Evolutionary conservation across 495 filamentous ascomycete genomes (phyloP).

Genomic region (Penicillium daleae): DNA sequence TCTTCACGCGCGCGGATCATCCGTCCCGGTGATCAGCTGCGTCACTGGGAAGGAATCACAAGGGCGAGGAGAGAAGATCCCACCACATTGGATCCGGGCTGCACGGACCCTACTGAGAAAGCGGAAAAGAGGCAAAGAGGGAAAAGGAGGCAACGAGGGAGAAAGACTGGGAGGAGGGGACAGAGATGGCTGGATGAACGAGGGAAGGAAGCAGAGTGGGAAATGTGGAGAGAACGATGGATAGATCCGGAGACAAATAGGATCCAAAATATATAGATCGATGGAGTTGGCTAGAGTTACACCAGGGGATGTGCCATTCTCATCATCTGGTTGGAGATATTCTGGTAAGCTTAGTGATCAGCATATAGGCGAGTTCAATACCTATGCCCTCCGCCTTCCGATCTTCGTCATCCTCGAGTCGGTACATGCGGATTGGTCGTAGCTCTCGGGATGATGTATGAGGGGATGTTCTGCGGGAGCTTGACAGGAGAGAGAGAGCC

Average conservation of each 20-base stretch:
- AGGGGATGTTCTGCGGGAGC: not conserved
- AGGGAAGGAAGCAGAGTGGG: not conserved
- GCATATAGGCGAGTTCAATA: no score
- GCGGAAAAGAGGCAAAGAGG: constrained; percentile 4
- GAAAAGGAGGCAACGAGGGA: not conserved
- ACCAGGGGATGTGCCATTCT: no score
- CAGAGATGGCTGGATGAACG: not conserved
- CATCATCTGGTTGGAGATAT: no score
- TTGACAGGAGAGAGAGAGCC: not conserved
- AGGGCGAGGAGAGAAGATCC: constrained; percentile 9
- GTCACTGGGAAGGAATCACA: constrained; percentile 25
- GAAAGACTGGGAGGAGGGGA: not conserved
- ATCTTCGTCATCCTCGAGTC: not conserved
- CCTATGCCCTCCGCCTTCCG: not conserved
- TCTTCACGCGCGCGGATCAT: constrained; percentile 15
- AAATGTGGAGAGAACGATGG: not conserved
- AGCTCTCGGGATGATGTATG: constrained; percentile 6
- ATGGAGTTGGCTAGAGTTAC: no score
- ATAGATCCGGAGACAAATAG: not conserved
- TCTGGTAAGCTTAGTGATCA: no score
- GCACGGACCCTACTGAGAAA: constrained; percentile 21
- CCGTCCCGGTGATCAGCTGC: constrained; percentile 29
- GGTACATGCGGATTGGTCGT: not conserved
- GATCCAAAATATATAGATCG: not conserved
- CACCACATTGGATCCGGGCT: constrained; percentile 21